phyloP scores from a whole-genome alignment of 2,329 filamentous ascomycete species.

The Cladorrhinum sp. region DNA sequence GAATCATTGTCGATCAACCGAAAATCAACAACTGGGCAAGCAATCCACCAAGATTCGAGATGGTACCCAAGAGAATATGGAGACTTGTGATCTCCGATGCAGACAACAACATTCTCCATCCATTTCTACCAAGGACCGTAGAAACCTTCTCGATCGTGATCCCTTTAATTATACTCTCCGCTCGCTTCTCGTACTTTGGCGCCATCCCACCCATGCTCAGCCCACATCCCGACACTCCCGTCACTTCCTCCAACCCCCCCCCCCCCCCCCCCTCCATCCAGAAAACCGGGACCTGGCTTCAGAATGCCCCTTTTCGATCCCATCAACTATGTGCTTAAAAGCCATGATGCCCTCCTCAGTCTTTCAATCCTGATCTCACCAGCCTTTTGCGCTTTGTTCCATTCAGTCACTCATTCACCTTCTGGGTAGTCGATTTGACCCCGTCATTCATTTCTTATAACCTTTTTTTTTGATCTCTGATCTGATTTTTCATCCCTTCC shows the following conservation, averaged over 20 bases:
- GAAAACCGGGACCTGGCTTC: neutral
- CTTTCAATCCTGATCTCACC: neutral
- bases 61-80: neutral
- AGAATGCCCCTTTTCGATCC: neutral
- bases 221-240: constrained; percentile 1
- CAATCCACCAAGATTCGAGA: neutral
- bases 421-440: neutral
- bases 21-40: neutral
- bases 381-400: neutral
- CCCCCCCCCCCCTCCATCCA: neutral
- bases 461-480: neutral
- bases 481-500: neutral
- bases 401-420: neutral
- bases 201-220: neutral
- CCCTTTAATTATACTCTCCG: neutral
- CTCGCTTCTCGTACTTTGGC: neutral
- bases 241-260: neutral
- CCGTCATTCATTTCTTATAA: neutral
- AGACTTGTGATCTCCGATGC: neutral
- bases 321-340: neutral
- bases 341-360: neutral
- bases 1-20: neutral
- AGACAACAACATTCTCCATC: too few species aligned
- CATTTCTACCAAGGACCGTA: neutral
- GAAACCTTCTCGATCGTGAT: neutral